Percentiles rank a stretch among this genome's conserved stretches.
These are phyloP conservation scores for Epichloe gansuensis DNA, from an alignment of 2,329 filamentous ascomycete species.

Conservation along the genomic window DNA sequence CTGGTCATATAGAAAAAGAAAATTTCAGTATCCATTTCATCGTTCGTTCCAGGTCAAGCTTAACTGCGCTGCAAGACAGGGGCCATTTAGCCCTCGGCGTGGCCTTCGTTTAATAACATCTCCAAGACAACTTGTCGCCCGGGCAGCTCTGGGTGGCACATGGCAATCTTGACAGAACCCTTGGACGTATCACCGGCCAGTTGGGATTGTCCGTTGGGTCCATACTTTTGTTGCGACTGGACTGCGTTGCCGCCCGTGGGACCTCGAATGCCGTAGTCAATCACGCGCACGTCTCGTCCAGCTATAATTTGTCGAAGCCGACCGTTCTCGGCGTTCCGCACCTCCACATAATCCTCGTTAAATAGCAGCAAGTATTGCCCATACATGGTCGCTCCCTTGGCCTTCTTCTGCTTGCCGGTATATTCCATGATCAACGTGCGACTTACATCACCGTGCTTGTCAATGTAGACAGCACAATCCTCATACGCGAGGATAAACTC, in stretches of 20 bases:
- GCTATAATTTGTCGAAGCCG: slow-evolving; percentile 87
- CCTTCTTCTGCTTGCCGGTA: slow-evolving; percentile 72
- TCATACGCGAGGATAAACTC: slow-evolving; percentile 92
- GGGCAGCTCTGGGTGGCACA: slow-evolving; percentile 83
- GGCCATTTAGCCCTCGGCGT: slow-evolving; percentile 30
- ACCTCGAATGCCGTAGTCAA: slow-evolving; percentile 70
- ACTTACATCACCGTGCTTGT: slow-evolving; percentile 93
- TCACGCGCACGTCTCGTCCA: slow-evolving; percentile 74
- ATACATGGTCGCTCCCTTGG: slow-evolving; percentile 75
- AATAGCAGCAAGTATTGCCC: slow-evolving; percentile 87
- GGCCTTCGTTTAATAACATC: slow-evolving; percentile 81
- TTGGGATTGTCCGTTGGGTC: slow-evolving; percentile 21
- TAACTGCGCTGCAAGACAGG: not conserved
- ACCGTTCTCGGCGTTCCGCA: slow-evolving; percentile 92
- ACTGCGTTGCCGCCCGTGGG: slow-evolving; percentile 38
- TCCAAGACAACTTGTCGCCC: slow-evolving; percentile 83
- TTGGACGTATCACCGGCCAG: slow-evolving; percentile 37
- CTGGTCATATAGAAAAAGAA: not conserved
- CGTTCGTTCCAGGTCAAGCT: not conserved
- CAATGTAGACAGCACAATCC: slow-evolving; percentile 93
- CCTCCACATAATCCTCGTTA: slow-evolving; percentile 92
- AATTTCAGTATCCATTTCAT: not conserved
- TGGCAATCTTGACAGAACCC: slow-evolving; percentile 81
- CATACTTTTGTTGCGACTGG: slow-evolving; percentile 20
- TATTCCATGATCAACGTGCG: slow-evolving; percentile 97